A percentile compares a stretch with the other conserved stretches of the same genome.
Evolutionary conservation across 345 rosid genomes (phyloP).

Genomic region (Gynandropsis gynandra): DNA sequence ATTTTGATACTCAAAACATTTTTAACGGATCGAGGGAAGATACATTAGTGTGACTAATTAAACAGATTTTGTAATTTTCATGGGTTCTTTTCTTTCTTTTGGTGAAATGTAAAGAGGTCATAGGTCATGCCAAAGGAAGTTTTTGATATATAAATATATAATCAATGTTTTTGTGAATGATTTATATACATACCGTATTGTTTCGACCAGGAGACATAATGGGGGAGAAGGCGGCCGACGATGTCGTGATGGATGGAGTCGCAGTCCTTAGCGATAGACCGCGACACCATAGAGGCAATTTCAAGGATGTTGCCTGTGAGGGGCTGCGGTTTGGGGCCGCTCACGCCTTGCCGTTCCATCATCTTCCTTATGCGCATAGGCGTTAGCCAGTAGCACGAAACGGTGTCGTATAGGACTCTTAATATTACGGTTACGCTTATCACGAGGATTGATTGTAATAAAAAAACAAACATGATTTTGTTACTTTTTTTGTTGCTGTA

Average conservation of each 20-base stretch:
- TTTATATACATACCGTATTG: constrained; percentile 45
- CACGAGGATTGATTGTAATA: constrained; percentile 25
- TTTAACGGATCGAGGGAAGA: no score
- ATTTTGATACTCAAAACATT: no score
- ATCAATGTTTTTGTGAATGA: no score
- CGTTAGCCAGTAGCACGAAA: constrained; percentile 55
- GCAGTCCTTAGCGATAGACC: constrained; percentile 55
- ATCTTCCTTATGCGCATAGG: constrained; percentile 69
- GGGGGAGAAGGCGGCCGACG: constrained; percentile 79
- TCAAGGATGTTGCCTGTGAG: constrained; percentile 78
- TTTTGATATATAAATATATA: no score
- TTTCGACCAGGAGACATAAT: constrained; percentile 70
- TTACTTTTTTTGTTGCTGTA: background rate
- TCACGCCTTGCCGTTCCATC: constrained; percentile 84
- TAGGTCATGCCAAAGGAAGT: no score
- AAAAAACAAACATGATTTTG: constrained; percentile 12
- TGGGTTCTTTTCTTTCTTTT: no score
- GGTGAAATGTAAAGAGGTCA: no score
- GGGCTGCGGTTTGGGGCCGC: constrained; percentile 70
- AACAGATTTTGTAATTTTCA: no score
- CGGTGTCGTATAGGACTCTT: constrained; percentile 42
- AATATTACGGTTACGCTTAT: constrained; percentile 26
- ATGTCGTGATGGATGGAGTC: constrained; percentile 56
- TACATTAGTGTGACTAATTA: no score
- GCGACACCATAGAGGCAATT: constrained; percentile 49